A percentile compares a stretch with the other conserved stretches of the same genome.
Conservation (phyloP, 305 asterid species). For the Caryopteris hybrid region DNA sequence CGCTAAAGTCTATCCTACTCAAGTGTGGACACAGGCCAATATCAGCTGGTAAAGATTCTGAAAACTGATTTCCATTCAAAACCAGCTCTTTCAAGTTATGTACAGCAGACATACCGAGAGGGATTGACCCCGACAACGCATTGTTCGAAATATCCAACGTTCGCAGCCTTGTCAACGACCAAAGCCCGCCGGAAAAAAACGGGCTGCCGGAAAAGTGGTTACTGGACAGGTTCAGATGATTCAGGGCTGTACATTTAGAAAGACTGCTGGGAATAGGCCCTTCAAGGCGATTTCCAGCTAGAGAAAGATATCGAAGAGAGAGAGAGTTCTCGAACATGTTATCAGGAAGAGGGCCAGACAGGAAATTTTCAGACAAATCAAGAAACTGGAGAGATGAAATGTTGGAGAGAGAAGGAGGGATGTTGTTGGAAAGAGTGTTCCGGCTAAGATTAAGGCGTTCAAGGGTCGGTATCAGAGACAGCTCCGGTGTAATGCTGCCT, state of each 20-base stretch:
- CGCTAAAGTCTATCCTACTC: constrained; percentile 45
- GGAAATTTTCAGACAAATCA: constrained; percentile 56
- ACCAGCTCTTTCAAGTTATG: constrained; percentile 66
- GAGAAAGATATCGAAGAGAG: constrained; percentile 54
- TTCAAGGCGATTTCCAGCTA: constrained; percentile 52
- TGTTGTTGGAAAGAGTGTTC: constrained; percentile 47
- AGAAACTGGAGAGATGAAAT: constrained; percentile 58
- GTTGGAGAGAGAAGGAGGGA: constrained; percentile 41
- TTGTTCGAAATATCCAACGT: constrained; percentile 74
- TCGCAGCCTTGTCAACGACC: constrained; percentile 59
- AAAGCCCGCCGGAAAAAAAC: constrained; percentile 34
- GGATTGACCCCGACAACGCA: constrained; percentile 49
- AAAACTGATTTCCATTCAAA: constrained; percentile 52
- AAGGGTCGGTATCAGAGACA: constrained; percentile 42
- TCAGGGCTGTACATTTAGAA: constrained; percentile 38
- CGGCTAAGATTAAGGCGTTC: constrained; percentile 57
- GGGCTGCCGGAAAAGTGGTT: constrained; percentile 72
- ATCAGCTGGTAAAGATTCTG: constrained; percentile 63
- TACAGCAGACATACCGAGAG: constrained; percentile 42
- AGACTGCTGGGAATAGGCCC: constrained; percentile 56
- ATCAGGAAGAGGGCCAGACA: constrained; percentile 61
- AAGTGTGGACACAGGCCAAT: constrained; percentile 75
- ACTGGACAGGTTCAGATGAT: constrained; percentile 61
- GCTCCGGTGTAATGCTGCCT: constrained; percentile 46
- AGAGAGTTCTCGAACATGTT: constrained; percentile 29